phyloP scores from a whole-genome alignment of 805 yeast species.

The Monosporozyma aerobia region DNA sequence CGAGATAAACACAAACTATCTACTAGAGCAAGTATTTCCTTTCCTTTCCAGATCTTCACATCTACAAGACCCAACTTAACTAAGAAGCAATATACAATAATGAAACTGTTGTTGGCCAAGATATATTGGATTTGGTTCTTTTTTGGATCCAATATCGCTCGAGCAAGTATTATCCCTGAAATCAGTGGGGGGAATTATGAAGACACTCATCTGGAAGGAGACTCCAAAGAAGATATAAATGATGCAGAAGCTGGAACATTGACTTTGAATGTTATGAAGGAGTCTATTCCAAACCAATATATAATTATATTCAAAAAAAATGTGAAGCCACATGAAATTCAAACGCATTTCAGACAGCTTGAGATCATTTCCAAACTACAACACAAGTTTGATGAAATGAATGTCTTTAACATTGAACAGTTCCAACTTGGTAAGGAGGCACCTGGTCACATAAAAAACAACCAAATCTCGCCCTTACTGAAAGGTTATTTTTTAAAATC shows the following conservation, averaged over 20 bases:
- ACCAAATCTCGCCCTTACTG: not conserved
- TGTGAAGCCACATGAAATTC: not conserved
- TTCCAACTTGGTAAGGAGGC: not conserved
- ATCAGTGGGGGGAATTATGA: not conserved
- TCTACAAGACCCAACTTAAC: too few species aligned
- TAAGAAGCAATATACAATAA: not conserved
- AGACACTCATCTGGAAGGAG: not conserved
- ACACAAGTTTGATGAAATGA: not conserved
- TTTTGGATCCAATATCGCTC: not conserved
- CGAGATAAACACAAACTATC: too few species aligned
- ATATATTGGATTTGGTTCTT: not conserved
- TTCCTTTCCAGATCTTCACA: too few species aligned
- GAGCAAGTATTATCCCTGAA: not conserved
- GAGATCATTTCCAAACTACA: not conserved
- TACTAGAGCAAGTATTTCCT: too few species aligned
- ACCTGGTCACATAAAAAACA: not conserved
- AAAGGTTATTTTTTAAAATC: not conserved
- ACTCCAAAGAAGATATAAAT: too few species aligned
- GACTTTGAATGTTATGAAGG: not conserved
- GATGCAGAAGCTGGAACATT: not conserved
- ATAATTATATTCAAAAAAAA: not conserved
- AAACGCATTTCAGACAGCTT: not conserved
- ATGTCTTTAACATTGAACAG: not conserved
- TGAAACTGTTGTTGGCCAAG: not conserved
- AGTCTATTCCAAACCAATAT: not conserved